Conservation (phyloP, 129 eudicot genomes). For the Pseudognaphalium luteoalbum region DNA sequence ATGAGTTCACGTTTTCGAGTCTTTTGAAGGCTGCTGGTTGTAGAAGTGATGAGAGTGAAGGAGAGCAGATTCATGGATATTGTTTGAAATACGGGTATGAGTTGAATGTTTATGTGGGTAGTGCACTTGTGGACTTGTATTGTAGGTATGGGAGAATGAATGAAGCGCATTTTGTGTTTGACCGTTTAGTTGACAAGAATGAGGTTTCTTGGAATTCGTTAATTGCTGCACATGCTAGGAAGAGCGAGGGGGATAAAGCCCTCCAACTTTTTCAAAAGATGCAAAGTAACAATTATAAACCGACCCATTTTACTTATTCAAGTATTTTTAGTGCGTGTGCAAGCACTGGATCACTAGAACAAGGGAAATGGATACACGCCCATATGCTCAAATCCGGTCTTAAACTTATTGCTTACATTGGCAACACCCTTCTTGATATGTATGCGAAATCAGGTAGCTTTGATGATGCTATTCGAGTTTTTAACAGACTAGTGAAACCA, state of each 20-base stretch:
- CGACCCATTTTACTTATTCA: constrained; percentile 71
- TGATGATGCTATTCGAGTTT: constrained; percentile 66
- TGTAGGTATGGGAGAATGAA: constrained; percentile 57
- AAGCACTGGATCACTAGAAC: constrained; percentile 68
- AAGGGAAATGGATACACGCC: constrained; percentile 82
- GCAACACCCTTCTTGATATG: constrained; percentile 84
- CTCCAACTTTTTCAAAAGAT: constrained; percentile 53
- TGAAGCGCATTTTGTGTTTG: constrained; percentile 56
- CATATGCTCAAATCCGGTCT: constrained; percentile 68
- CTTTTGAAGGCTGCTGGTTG: constrained; percentile 68
- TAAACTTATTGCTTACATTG: constrained; percentile 61
- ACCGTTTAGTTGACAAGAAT: constrained; percentile 46
- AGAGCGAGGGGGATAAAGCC: constrained; percentile 63
- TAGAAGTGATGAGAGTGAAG: constrained; percentile 38
- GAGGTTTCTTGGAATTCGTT: constrained; percentile 86
- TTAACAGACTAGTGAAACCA: constrained; percentile 47
- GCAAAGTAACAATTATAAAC: constrained; percentile 48
- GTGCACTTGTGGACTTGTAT: constrained; percentile 79
- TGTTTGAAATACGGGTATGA: constrained; percentile 50
- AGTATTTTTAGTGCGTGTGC: constrained; percentile 71
- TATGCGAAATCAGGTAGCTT: constrained; percentile 78
- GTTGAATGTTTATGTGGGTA: constrained; percentile 70
- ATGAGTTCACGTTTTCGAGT: constrained; percentile 73
- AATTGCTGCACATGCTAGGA: constrained; percentile 72
- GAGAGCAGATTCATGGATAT: constrained; percentile 50